A percentile compares a stretch with the other conserved stretches of the same genome.
Conservation (phyloP, 2,329 filamentous ascomycete species). For the Metarhizium rileyi region DNA sequence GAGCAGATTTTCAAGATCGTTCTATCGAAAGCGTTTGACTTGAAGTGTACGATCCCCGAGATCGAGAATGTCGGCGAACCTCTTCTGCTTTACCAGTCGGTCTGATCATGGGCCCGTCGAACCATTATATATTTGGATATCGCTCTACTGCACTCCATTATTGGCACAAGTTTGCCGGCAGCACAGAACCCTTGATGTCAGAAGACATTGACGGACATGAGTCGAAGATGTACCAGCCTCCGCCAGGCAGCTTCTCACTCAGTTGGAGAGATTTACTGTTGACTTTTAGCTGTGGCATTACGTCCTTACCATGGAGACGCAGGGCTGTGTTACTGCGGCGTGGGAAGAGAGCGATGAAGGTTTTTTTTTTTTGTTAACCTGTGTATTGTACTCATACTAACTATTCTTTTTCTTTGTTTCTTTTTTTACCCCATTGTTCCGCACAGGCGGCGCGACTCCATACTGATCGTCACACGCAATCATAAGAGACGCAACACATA, state of each 20-base stretch:
- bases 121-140: background rate
- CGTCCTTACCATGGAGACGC: background rate
- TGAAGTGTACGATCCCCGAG: constrained; percentile 98
- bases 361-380: background rate
- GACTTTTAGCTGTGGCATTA: background rate
- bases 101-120: constrained; percentile 15
- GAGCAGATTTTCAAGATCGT: constrained; percentile 97
- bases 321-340: background rate
- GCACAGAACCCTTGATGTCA: background rate
- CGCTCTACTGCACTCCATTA: background rate
- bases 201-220: background rate
- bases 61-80: constrained; percentile 98
- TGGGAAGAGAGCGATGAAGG: background rate
- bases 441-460: background rate
- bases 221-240: background rate
- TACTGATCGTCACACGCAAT: background rate
- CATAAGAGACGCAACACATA: background rate
- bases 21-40: constrained; percentile 93
- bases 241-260: background rate
- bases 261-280: background rate
- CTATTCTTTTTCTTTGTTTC: constrained; percentile 1
- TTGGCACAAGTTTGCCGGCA: background rate
- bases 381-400: constrained; percentile 7
- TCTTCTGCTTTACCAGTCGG: constrained; percentile 76
- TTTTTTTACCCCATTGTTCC: background rate